A percentile compares a stretch with the other conserved stretches of the same genome.
Conservation (phyloP, 2,329 filamentous ascomycete genomes). For the Paraphoma chrysanthemicola region DNA sequence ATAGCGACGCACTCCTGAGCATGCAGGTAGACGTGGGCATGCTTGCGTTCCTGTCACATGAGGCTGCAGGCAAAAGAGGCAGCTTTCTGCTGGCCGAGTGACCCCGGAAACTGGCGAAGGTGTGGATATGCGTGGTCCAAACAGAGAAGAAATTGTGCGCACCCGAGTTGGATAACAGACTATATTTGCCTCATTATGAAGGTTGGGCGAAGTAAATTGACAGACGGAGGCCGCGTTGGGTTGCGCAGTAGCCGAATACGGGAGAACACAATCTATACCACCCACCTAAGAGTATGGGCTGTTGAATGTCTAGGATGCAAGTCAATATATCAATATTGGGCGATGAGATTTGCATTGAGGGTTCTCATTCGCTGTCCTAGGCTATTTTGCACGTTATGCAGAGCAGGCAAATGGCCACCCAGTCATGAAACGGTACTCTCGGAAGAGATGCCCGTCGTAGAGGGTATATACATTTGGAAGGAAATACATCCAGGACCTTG, state of each 20-base stretch:
- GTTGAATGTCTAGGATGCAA: background rate
- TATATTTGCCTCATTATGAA: too few relatives aligned
- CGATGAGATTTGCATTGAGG: conserved; percentile 8
- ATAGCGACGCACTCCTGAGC: too few relatives aligned
- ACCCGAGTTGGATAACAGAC: too few relatives aligned
- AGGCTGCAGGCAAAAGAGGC: background rate
- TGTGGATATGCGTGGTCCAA: background rate
- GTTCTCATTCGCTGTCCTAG: conserved; percentile 17
- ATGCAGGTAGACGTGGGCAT: too few relatives aligned
- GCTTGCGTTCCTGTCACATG: too few relatives aligned
- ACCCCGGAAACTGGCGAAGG: background rate
- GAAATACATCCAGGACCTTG: conserved; percentile 16
- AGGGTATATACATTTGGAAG: conserved; percentile 46
- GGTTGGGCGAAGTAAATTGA: too few relatives aligned
- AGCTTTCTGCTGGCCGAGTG: background rate
- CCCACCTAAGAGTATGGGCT: background rate
- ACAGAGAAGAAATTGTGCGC: too few relatives aligned
- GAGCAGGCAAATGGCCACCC: conserved; percentile 38
- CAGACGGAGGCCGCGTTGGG: too few relatives aligned
- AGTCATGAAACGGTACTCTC: conserved; percentile 39
- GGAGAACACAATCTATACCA: background rate
- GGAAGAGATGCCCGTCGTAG: conserved; percentile 13
- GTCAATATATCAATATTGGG: background rate
- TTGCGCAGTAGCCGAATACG: too few relatives aligned
- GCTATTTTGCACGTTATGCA: conserved; percentile 37